Base-by-base conservation (phyloP, 2,329 filamentous ascomycete species). In the Epichloe glyceriae region DNA sequence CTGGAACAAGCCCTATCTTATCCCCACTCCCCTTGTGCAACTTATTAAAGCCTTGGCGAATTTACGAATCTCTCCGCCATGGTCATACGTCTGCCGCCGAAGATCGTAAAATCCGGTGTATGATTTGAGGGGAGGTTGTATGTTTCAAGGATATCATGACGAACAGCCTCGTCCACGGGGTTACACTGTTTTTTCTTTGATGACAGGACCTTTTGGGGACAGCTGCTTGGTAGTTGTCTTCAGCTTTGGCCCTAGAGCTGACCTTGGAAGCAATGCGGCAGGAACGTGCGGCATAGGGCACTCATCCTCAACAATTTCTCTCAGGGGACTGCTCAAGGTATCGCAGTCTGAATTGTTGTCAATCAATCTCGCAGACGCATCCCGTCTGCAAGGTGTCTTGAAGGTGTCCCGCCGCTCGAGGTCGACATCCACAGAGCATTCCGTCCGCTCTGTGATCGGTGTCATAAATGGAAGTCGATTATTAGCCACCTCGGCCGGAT, bases 381-480 rank as follows among this genome's bases (percentile, higher is more conserved):
- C 61, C 53, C 63, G 76, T 59, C 83, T 84, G 58, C 81, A 88
- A 15, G 89, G 89, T 4, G 88, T 94, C 68, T 93, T 95, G 46
- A 80, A 76, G 49, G 75, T 76, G 76, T 76, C 64, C 78, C 77
- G 58, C 72, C 73, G 68, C 49, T 79, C 75, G 30, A 78, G 81
- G 4, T 79, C 77, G 41, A 84, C 69, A 37, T 84, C 84, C 5
- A 97, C 70, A 0, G 90, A 96, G 11, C 83, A 86, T 67, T 98
- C 93, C 0, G 93, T 98, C 60, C 88, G 83, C 67, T 98, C 93
- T 1, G 93, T 91, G 57, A 98, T 98, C 1, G 93, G 93, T 0
- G 93, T 98, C 93, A 98, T 97, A 65, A 97, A 98, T 3, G 91
- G 93, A 10, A 97, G 74, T 50, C 90, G 84, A 67, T 90, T 95